These are phyloP conservation scores for Vicia sativa DNA, from an alignment of 306 rosid species.

Conservation along the genomic window DNA sequence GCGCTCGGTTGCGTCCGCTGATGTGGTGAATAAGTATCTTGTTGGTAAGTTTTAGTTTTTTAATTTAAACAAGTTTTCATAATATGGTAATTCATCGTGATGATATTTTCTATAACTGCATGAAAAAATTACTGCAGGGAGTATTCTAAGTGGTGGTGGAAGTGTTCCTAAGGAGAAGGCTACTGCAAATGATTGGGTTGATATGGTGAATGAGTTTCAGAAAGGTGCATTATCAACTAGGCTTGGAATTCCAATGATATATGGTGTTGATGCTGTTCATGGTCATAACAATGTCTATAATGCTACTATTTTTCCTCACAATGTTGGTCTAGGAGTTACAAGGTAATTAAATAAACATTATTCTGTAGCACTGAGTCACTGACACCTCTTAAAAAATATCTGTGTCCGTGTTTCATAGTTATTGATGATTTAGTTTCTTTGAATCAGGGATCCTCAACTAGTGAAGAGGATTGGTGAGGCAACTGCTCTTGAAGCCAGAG, in stretches of 20 bases:
- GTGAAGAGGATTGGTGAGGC: conserved; percentile 46
- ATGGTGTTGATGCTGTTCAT: conserved; percentile 80
- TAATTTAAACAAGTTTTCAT: neutral
- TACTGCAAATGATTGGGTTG: conserved; percentile 64
- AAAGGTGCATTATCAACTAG: conserved; percentile 56
- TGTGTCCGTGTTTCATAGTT: too few relatives aligned
- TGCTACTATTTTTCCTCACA: conserved; percentile 83
- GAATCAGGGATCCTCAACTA: conserved; percentile 47
- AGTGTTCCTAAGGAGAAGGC: conserved; percentile 60
- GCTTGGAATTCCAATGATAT: conserved; percentile 73
- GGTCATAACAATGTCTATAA: conserved; percentile 64
- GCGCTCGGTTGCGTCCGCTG: conserved; percentile 34
- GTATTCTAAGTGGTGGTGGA: conserved; percentile 67
- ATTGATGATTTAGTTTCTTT: too few relatives aligned
- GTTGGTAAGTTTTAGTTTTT: conserved; percentile 34
- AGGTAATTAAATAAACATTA: conserved; percentile 42
- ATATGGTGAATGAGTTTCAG: conserved; percentile 69
- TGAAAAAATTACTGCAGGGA: conserved; percentile 43
- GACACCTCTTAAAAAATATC: too few relatives aligned
- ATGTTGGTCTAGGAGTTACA: conserved; percentile 77
- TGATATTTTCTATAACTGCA: too few relatives aligned
- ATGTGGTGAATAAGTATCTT: conserved; percentile 36
- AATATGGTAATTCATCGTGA: too few relatives aligned
- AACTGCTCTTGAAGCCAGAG: conserved; percentile 50
- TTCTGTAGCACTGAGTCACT: too few relatives aligned